These are phyloP conservation scores for Blastobotrys chiropterorum DNA, from an alignment of 805 yeast genomes.

Conservation along the genomic window DNA sequence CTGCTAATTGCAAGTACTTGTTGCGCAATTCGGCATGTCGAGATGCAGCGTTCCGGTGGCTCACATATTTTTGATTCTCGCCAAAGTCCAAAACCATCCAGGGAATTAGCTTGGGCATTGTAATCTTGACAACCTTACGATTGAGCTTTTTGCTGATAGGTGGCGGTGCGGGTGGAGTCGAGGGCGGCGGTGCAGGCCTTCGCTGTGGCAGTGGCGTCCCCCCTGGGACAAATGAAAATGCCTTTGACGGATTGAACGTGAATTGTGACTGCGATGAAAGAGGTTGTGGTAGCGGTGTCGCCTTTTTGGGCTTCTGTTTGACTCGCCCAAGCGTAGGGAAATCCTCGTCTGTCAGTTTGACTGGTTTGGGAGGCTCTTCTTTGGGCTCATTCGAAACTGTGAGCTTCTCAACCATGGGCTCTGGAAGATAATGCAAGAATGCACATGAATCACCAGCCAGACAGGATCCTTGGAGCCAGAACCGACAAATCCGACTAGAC, in stretches of 20 bases:
- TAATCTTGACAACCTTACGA: conserved; percentile 3
- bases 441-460: conserved; percentile 38
- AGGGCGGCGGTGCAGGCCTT: conserved; percentile 2
- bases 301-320: neutral
- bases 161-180: neutral
- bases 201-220: neutral
- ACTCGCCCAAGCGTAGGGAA: conserved; percentile 20
- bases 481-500: conserved; percentile 38
- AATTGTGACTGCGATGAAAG: neutral
- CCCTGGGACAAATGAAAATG: conserved; percentile 1
- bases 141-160: neutral
- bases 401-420: conserved; percentile 15
- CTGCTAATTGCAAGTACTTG: conserved; percentile 31
- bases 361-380: conserved; percentile 8
- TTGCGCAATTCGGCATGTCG: conserved; percentile 28
- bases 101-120: conserved; percentile 18
- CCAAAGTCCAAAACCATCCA: conserved; percentile 26
- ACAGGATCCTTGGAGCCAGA: conserved; percentile 42
- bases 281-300: neutral
- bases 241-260: neutral
- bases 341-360: conserved; percentile 19
- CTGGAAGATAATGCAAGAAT: conserved; percentile 37
- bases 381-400: neutral
- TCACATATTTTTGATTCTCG: conserved; percentile 22
- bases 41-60: conserved; percentile 23